Base-by-base conservation (phyloP, 1,139 yeast genomes). In the Pichia sp. region DNA sequence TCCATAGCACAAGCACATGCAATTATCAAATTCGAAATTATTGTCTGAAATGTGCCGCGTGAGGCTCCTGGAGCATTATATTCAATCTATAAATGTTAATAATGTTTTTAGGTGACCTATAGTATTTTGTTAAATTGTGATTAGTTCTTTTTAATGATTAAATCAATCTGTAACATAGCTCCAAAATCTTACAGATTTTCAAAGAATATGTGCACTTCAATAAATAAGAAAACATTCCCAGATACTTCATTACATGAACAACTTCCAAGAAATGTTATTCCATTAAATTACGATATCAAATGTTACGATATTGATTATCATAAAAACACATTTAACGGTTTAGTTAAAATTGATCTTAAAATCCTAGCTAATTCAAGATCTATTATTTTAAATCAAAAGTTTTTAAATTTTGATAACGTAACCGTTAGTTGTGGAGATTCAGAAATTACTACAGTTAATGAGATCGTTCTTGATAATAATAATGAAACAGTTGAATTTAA, bases 401-500 rank as follows among this genome's bases (percentile, higher is more conserved):
- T 68, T 44, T 62, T 77, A 53, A 50, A 52, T 5, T 44, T 62
- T 40, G 44, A 47, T 1, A 35, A 43, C 1, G 64, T 56, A 4
- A 24, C 41, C 4, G 41, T 57, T 4, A 49, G 58, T 5, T 50
- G 57, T 3, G 56, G 54, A 5, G 55, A 55, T 18, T 30, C 53
- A 1, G 57, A 53, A 16, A 38, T 53, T 2, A 45, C 55, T 2
- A 43, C 49, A 1, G 52, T 57, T 16, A 38, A 11, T 0, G 39
- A 48, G 9, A 54, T 56, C 12, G 18, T 46, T 13, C 46, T 50
- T 23, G 48, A 59, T 42, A 57, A 56, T 13, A 76, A 82, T 55
- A 75, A 73, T 38, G 83, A 79, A 40, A 76, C 84, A 35, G 82
- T 78, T 45, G 76, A 80, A 44, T 81, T 89, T 67, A 68, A 69